These are phyloP conservation scores for Nicotiana obtusifolia DNA, from an alignment of 257 asterid genomes.

Conservation along the genomic window DNA sequence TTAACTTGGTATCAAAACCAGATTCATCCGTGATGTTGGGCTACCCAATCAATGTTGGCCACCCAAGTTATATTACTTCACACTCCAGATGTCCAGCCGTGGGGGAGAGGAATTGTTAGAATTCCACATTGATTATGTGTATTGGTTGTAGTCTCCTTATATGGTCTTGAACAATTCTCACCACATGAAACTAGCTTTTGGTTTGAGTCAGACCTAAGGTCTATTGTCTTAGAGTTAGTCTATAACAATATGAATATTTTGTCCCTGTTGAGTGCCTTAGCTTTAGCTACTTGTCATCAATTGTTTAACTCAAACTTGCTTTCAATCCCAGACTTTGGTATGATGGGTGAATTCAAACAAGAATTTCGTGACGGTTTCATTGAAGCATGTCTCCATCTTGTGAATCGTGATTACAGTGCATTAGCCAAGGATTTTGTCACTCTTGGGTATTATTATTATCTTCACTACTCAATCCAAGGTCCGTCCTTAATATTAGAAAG, in stretches of 20 bases:
- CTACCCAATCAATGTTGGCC: background rate
- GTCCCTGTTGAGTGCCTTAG: background rate
- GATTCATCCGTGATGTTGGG: background rate
- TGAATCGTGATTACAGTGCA: conserved; percentile 94
- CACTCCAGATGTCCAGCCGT: background rate
- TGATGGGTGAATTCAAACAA: conserved; percentile 96
- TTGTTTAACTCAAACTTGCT: background rate
- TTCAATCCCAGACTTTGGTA: conserved; percentile 71
- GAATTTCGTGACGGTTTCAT: conserved; percentile 95
- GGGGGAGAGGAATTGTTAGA: background rate
- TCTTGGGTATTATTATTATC: conserved; percentile 65
- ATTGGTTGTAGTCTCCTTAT: background rate
- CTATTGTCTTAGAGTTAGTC: background rate
- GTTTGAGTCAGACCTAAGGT: background rate
- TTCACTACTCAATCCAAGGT: conserved; percentile 15
- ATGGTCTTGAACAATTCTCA: background rate
- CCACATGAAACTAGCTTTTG: background rate
- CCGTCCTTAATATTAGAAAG: conserved; percentile 5
- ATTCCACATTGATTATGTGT: background rate
- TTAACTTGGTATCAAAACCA: background rate
- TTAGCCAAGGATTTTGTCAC: conserved; percentile 88
- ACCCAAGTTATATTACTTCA: background rate
- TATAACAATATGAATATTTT: background rate
- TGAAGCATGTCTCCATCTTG: conserved; percentile 98
- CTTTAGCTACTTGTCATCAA: background rate